Conservation (phyloP, 225 moss, liverwort and hornwort genomes). For the Climacium dendroides region DNA sequence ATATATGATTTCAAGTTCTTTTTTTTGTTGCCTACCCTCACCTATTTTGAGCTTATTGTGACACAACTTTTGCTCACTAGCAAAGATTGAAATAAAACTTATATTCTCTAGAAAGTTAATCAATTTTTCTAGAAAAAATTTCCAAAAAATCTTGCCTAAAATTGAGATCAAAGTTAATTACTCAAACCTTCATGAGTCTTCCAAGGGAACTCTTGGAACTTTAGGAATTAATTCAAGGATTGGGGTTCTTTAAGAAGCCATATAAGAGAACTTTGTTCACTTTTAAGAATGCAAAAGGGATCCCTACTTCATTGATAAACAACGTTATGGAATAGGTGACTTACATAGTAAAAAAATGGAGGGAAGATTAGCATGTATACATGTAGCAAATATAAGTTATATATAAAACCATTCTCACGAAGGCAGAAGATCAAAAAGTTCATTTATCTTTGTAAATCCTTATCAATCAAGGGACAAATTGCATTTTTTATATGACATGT, state of each 20-base stretch:
- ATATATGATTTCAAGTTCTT: neutral
- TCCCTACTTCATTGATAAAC: rapidly evolving
- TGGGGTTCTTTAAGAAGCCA: rapidly evolving
- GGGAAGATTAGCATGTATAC: rapidly evolving
- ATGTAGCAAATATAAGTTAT: neutral
- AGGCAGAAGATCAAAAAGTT: too few species aligned
- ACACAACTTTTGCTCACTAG: rapidly evolving
- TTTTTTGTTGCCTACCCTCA: neutral
- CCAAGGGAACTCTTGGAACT: neutral
- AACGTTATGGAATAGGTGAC: neutral
- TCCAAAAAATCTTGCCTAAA: neutral
- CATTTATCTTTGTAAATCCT: neutral
- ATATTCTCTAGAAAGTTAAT: rapidly evolving
- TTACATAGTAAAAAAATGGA: neutral
- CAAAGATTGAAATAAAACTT: neutral
- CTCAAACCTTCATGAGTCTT: neutral
- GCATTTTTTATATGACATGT: too few species aligned
- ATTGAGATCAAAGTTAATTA: neutral
- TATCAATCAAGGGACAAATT: neutral
- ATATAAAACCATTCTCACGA: rapidly evolving
- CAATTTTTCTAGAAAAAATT: neutral
- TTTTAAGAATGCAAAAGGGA: neutral
- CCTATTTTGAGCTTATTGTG: neutral
- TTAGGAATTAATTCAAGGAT: neutral
- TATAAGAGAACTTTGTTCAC: neutral